A percentile compares a stretch with the other conserved stretches of the same genome.
phyloP scores from a whole-genome alignment of 2,329 filamentous ascomycete genomes.

The Alternaria angustiovoidea region DNA sequence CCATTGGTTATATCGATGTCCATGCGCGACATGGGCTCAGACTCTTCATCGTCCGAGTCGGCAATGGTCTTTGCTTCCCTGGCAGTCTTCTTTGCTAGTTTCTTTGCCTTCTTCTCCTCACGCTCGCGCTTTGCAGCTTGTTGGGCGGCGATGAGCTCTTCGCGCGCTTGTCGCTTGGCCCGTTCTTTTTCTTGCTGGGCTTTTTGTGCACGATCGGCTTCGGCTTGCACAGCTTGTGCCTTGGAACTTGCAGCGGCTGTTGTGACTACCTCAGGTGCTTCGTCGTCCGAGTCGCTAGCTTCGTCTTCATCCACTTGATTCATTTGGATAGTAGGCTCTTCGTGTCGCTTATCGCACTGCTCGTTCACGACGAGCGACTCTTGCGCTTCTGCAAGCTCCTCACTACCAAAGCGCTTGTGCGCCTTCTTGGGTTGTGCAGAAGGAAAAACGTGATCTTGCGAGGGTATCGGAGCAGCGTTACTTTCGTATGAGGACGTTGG shows the following conservation, averaged over 20 bases:
- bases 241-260: conserved; percentile 41
- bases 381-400: conserved; percentile 34
- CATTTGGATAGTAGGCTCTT: conserved; percentile 8
- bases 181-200: conserved; percentile 41
- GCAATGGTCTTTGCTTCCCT: conserved; percentile 21
- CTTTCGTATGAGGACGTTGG: conserved; percentile 41
- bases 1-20: conserved; percentile 54
- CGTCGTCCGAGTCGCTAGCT: conserved; percentile 48
- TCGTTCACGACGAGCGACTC: conserved; percentile 13
- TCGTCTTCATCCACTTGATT: conserved; percentile 33
- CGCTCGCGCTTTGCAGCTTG: conserved; percentile 44
- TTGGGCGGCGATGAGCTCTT: conserved; percentile 43
- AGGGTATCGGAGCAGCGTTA: conserved; percentile 29
- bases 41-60: conserved; percentile 14
- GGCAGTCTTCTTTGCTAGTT: conserved; percentile 29
- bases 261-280: conserved; percentile 50
- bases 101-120: conserved; percentile 42
- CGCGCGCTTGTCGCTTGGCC: conserved; percentile 39
- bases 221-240: conserved; percentile 38
- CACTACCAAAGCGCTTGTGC: conserved; percentile 48
- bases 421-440: conserved; percentile 27
- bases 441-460: conserved; percentile 20
- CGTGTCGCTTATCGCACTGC: conserved; percentile 24
- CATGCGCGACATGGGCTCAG: conserved; percentile 5
- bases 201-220: conserved; percentile 39